These are phyloP conservation scores for Tylopilus subfusipes DNA, from an alignment of 768 basidiomycete species.

Conservation along the genomic window DNA sequence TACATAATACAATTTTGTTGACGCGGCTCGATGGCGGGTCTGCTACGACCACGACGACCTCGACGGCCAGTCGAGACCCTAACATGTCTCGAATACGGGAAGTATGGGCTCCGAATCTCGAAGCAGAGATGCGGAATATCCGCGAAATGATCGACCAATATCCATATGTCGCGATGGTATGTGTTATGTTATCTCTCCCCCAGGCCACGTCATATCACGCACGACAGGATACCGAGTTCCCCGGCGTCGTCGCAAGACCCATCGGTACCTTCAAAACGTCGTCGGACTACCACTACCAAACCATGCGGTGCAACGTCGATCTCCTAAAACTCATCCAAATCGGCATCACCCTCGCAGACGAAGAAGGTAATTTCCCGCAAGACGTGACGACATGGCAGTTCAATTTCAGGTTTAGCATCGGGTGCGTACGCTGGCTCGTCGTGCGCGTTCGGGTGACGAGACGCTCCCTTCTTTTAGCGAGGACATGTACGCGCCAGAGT, in stretches of 20 bases:
- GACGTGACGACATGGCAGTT: conserved; percentile 98
- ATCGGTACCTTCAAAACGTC: conserved; percentile 96
- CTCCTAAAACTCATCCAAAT: conserved; percentile 96
- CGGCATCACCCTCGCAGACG: conserved; percentile 91
- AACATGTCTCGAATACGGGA: conserved; percentile 83
- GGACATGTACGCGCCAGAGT: conserved; percentile 99
- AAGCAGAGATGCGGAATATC: conserved; percentile 86
- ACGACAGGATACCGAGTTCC: conserved; percentile 93
- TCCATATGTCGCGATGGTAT: conserved; percentile 94
- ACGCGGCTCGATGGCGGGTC: conserved; percentile 14
- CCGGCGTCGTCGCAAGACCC: conserved; percentile 95
- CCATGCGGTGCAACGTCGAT: conserved; percentile 99
- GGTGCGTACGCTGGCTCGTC: conserved; percentile 48
- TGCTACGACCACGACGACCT: conserved; percentile 21
- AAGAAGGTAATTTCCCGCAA: conserved; percentile 86
- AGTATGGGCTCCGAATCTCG: conserved; percentile 93
- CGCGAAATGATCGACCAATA: conserved; percentile 85
- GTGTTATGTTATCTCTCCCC: conserved; percentile 19
- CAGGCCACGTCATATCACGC: conserved; percentile 5
- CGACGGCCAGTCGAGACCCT: conserved; percentile 4
- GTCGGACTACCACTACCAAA: conserved; percentile 99
- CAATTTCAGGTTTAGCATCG: conserved; percentile 91
- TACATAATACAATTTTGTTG: conserved; percentile 27
- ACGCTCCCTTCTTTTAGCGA: conserved; percentile 51
- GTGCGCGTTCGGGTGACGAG: not conserved